Evolutionary conservation across 176 grass and related monocot species (phyloP).

Genomic region (Eragrostis nindensis): DNA sequence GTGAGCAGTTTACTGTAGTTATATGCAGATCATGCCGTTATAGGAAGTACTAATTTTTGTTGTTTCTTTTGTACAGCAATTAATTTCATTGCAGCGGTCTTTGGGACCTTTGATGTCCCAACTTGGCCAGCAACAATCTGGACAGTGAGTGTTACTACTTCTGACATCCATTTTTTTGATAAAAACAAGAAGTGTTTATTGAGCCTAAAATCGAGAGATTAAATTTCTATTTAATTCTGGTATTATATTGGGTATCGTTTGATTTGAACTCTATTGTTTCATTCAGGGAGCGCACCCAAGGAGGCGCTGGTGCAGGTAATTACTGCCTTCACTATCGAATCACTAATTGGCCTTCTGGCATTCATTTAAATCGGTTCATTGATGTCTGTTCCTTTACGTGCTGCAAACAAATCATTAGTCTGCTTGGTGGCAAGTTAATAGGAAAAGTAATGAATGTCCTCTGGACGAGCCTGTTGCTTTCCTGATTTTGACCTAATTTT

Average conservation of each 20-base stretch:
- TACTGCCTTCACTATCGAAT: not conserved
- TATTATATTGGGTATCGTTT: not conserved
- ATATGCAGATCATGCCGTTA: slow-evolving; percentile 5
- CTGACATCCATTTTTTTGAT: not conserved
- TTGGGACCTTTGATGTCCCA: slow-evolving; percentile 54
- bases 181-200: not conserved
- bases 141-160: slow-evolving; percentile 72
- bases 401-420: not conserved
- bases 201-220: not conserved
- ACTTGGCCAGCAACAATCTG: slow-evolving; percentile 68
- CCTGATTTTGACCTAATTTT: not conserved
- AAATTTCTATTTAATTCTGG: not conserved
- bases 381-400: slow-evolving; percentile 17
- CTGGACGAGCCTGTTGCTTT: not conserved
- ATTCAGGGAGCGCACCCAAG: slow-evolving; percentile 65
- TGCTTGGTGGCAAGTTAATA: not conserved
- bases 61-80: slow-evolving; percentile 57
- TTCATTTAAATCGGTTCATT: slow-evolving; percentile 11
- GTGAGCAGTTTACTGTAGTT: slow-evolving; percentile 40
- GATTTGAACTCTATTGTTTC: slow-evolving; percentile 22
- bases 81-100: slow-evolving; percentile 83
- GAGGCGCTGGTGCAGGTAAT: slow-evolving; percentile 64
- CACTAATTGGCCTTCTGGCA: not conserved
- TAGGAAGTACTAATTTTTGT: slow-evolving; percentile 41
- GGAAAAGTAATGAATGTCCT: not conserved